Conservation (phyloP, 1,284 basidiomycete genomes). For the Moesziomyces parantarcticus region DNA sequence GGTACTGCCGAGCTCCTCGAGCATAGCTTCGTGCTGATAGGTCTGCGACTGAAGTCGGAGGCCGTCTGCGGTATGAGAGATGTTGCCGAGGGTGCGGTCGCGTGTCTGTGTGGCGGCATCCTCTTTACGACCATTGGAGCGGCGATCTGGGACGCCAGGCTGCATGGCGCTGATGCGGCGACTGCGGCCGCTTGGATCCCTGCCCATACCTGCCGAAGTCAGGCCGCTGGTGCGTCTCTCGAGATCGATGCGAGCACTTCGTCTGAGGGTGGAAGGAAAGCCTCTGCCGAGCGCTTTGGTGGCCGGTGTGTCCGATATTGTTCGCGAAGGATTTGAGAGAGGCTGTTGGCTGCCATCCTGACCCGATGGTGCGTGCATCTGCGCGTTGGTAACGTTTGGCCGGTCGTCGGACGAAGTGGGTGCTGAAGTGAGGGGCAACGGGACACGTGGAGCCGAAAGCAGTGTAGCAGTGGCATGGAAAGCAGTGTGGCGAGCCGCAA, state of each 20-base stretch:
- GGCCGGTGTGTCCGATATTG: conserved; percentile 9
- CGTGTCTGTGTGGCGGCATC: conserved; percentile 23
- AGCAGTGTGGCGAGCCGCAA: conserved; percentile 27
- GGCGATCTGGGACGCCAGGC: conserved; percentile 26
- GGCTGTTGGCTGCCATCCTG: conserved; percentile 11
- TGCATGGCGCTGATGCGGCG: conserved; percentile 51
- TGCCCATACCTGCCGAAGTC: conserved; percentile 29
- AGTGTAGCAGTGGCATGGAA: conserved; percentile 34
- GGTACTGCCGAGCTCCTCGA: conserved; percentile 32
- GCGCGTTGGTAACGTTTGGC: not conserved
- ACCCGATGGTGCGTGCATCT: not conserved
- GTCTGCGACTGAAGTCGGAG: conserved; percentile 40
- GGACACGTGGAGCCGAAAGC: conserved; percentile 24
- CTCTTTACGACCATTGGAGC: conserved; percentile 30
- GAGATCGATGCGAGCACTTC: conserved; percentile 34
- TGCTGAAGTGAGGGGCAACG: conserved; percentile 10
- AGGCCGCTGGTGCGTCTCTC: conserved; percentile 39
- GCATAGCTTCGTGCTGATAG: conserved; percentile 35
- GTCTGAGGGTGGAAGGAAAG: conserved; percentile 25
- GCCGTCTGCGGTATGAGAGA: conserved; percentile 48
- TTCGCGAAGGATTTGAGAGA: conserved; percentile 4
- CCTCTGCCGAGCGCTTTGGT: conserved; percentile 29
- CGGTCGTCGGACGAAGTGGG: not conserved
- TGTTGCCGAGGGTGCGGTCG: conserved; percentile 43
- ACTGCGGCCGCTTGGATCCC: conserved; percentile 46